Evolutionary conservation across 306 rosid species (phyloP), one percentile per base, ranked within the genome.

Genomic region (Erythrophleum fordii): DNA sequence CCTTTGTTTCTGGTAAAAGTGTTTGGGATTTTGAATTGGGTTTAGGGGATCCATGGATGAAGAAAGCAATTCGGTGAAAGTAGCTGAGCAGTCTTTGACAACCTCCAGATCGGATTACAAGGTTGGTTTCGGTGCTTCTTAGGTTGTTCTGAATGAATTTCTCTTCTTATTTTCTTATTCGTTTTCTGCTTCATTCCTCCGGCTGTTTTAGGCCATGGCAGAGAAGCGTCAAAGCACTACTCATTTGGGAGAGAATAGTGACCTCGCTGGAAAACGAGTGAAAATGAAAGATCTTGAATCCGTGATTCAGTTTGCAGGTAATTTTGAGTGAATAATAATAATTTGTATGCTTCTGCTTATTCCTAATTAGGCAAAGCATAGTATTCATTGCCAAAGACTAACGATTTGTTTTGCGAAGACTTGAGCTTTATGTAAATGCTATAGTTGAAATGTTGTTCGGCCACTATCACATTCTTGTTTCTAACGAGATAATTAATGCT

Each of bases 221-320:
- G 90, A 88, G 91, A 93, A 93, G 87, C 80, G 95, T 18, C 77
- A 77, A 41, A 81, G 80, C 16, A 7, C 51, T 17, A 11, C 56
- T 23, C 81, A 77, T 14, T 73, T 86, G 26, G 90, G 73, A 48
- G 80, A 78, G 22, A 88, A 86, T 28, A 79, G 74, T 20, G 88
- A 81, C 0, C 59, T 11, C 12, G 49, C 84, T 78, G 88, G 85
- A 42, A 91, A 91, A 77, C 85, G 93, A 61, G 83, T 88, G 56
- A 95, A 93, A 85, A 89, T 89, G 85, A 90, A 81, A 66, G 91
- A 90, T 91, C 94, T 89, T 82, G 88, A 84, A 25, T 83, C 95
- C 14, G 76, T 91, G 34, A 84, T 88, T 82, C 79, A 81, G 5
- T 83, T 89, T 13, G 83, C 83, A 67, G 99, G 99, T 93, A 85